Evolutionary conservation across 352 stramenopile species (phyloP), one percentile per base, ranked within the genome.

Genomic region (Phytophthora europaea): DNA sequence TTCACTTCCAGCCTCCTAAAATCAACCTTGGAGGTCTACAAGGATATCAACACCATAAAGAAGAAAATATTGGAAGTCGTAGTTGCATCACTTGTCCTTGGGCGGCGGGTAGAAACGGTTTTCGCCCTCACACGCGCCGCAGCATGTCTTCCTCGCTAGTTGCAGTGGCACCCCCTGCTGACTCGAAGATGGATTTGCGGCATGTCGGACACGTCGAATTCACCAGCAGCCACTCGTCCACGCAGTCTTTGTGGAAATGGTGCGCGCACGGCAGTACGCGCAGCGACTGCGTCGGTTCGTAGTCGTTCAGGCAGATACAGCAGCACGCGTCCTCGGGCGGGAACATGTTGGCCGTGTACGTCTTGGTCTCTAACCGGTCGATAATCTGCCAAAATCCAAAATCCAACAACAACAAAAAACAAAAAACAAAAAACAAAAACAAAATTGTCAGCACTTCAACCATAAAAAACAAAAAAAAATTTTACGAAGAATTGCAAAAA

Each of bases 231-330:
- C 91, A 97, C 73, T 95, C 89, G 77, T 97, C 91, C 34, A 97
- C 88, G 60, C 91, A 97, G n/a, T 96, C 89, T 70, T 93, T 92
- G 73, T 97, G 90, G 78, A 99, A 99, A 70, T 97, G 90, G 78
- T 99, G 98, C n/a, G 89, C 70, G 73, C 98, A 99, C 12, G 96
- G 96, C 62, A 99, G 78, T 36, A 99, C 85, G 45, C 97, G 89
- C 33, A 99, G 81, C 13, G 93, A 78, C 78, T 99, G 97, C 22
- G 91, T 80, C 0, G 65, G 13, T 47, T 94, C 88, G 73, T 98
- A 98, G 48, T 98, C 83, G 67, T 94, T 96, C 22, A 98, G 68
- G 58, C 93, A 98, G 70, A 98, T 97, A 72, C 92, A 94, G 83
- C 94, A 98, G 71, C 87, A 97, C 40, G 85, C 88, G 58, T 98